Conservation (phyloP, 1,284 basidiomycete species). For the Rhodotorula sp. region DNA sequence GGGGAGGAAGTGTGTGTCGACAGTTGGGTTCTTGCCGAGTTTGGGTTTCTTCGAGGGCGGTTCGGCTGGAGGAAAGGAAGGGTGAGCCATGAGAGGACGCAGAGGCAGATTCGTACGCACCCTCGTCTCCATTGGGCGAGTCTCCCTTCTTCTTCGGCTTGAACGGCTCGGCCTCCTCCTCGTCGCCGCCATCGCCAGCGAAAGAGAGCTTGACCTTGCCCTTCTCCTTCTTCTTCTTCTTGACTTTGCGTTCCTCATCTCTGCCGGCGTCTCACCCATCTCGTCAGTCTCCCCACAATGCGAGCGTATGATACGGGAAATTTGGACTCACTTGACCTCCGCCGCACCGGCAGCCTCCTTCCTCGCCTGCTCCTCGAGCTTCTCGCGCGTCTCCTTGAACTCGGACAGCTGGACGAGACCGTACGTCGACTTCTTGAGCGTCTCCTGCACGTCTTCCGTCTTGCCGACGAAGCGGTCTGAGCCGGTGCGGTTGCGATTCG, state of each 20-base stretch:
- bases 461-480: conserved; percentile 84
- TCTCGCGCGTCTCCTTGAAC: conserved; percentile 73
- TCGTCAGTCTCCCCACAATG: conserved; percentile 52
- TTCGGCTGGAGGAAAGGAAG: conserved; percentile 8
- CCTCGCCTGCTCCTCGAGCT: conserved; percentile 87
- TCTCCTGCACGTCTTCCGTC: conserved; percentile 92
- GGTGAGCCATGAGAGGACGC: background rate
- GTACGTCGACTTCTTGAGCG: conserved; percentile 86
- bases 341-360: conserved; percentile 77
- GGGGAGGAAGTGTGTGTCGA: conserved; percentile 97
- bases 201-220: conserved; percentile 68
- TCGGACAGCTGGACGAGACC: conserved; percentile 91
- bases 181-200: conserved; percentile 62
- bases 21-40: conserved; percentile 88
- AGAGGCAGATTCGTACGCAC: background rate
- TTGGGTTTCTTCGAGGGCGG: conserved; percentile 63
- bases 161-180: conserved; percentile 39
- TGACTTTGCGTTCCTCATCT: conserved; percentile 59
- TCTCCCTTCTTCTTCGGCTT: conserved; percentile 37
- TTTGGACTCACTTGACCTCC: conserved; percentile 72
- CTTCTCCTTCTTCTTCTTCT: conserved; percentile 80
- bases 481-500: conserved; percentile 46
- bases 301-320: too few species aligned
- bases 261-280: conserved; percentile 65
- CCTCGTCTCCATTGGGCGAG: conserved; percentile 13